Percentiles rank a stretch among this genome's conserved stretches.
Evolutionary conservation across 371 early-diverging fungal species (phyloP).

Genomic region (Choanephora cucurbitarum): DNA sequence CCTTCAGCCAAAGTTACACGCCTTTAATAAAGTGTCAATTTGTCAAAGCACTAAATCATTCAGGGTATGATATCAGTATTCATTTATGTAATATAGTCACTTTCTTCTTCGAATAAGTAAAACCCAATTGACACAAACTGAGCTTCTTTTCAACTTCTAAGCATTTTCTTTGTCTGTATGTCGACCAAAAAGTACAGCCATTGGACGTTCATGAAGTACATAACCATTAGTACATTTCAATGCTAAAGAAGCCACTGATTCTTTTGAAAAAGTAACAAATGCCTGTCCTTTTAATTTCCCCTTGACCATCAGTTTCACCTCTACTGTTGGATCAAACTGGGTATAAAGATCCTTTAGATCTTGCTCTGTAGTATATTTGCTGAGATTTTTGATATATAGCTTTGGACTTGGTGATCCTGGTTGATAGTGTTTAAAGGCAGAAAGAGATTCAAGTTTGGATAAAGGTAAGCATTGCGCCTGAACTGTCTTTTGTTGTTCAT

Average conservation of each 20-base stretch:
- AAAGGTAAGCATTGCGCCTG: constrained; percentile 15
- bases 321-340: constrained; percentile 20
- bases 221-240: constrained; percentile 37
- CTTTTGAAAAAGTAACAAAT: constrained; percentile 32
- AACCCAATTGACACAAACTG: no score
- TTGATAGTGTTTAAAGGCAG: constrained; percentile 37
- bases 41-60: no score
- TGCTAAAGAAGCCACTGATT: constrained; percentile 26
- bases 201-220: constrained; percentile 36
- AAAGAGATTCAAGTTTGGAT: constrained; percentile 20
- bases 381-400: constrained; percentile 45
- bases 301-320: constrained; percentile 35
- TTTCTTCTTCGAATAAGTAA: no score
- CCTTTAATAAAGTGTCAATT: no score
- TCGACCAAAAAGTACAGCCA: constrained; percentile 29
- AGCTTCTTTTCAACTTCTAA: no score
- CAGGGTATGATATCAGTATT: no score
- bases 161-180: background rate
- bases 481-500: constrained; percentile 16
- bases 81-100: no score
- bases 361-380: constrained; percentile 29
- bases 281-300: constrained; percentile 46
- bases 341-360: constrained; percentile 38
- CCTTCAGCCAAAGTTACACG: no score
- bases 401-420: constrained; percentile 29